Percentiles rank a stretch among this genome's conserved stretches.
Evolutionary conservation across 2,329 filamentous ascomycete species (phyloP).

Genomic region (Amesomyces nigricolor): DNA sequence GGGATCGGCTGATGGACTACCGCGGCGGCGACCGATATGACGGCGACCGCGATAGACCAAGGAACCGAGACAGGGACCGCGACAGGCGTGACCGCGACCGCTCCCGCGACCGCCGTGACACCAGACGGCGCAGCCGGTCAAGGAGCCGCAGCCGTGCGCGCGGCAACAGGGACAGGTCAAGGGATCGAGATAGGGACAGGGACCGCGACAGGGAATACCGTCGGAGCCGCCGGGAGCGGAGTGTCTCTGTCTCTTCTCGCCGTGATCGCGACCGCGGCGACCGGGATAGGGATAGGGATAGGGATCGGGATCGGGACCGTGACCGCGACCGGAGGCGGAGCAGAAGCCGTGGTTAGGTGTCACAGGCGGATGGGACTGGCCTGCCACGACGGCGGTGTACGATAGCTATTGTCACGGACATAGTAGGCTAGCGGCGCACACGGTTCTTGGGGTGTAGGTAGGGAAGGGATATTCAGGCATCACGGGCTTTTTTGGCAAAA

Average conservation of each 20-base stretch:
- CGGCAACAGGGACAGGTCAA: conserved; percentile 12
- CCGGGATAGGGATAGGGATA: conserved; percentile 4
- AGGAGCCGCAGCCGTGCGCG: conserved; percentile 15
- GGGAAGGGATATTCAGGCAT: no score
- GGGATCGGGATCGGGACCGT: conserved; percentile 25
- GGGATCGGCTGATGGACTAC: conserved; percentile 17
- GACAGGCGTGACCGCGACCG: conserved; percentile 26
- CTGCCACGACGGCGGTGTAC: background rate
- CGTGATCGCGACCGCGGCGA: conserved; percentile 14
- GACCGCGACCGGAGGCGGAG: conserved; percentile 24
- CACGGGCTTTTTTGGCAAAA: no score
- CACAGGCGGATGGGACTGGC: background rate
- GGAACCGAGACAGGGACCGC: conserved; percentile 24
- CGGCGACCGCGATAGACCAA: conserved; percentile 16
- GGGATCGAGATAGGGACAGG: conserved; percentile 12
- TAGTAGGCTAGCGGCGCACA: background rate
- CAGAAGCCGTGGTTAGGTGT: conserved; percentile 27
- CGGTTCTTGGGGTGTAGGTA: no score
- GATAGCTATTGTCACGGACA: background rate
- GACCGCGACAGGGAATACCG: conserved; percentile 12
- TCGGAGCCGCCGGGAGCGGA: conserved; percentile 11
- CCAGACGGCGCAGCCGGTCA: conserved; percentile 15
- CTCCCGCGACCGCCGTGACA: conserved; percentile 27
- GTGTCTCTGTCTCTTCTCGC: conserved; percentile 23
- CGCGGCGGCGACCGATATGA: conserved; percentile 25